Evolutionary conservation across 306 rosid species (phyloP).

Genomic region (Alnus rubra): DNA sequence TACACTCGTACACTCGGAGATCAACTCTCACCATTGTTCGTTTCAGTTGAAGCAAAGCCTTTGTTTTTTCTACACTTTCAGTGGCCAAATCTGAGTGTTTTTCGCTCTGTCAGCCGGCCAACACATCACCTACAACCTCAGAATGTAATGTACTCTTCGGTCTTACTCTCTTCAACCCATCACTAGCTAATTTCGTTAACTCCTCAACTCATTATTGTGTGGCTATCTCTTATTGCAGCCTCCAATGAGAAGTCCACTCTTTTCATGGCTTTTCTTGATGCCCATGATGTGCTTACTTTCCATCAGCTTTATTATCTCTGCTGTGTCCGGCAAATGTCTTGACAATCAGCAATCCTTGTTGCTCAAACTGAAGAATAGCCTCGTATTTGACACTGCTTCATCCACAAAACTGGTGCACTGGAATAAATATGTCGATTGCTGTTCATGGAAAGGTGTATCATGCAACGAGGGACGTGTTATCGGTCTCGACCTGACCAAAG

Average conservation of each 20-base stretch:
- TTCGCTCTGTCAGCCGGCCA: too few species aligned
- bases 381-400: background rate
- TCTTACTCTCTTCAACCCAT: background rate
- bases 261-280: constrained; percentile 31
- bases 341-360: constrained; percentile 41
- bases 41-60: too few species aligned
- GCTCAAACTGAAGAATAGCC: constrained; percentile 43
- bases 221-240: background rate
- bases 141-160: too few species aligned
- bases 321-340: constrained; percentile 37
- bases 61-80: too few species aligned
- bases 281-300: constrained; percentile 1
- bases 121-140: too few species aligned
- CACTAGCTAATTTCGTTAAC: background rate
- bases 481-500: constrained; percentile 29
- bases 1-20: background rate
- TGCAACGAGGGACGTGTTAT: constrained; percentile 35
- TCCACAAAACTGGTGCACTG: constrained; percentile 39
- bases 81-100: too few species aligned
- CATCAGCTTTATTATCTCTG: constrained; percentile 10
- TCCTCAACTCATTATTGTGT: too few species aligned
- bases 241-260: constrained; percentile 33
- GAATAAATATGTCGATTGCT: constrained; percentile 24
- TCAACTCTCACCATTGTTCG: too few species aligned
- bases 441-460: constrained; percentile 20